A percentile compares a stretch with the other conserved stretches of the same genome.
phyloP scores from a whole-genome alignment of 2,329 filamentous ascomycete genomes.

The Talaromyces amestolkiae region DNA sequence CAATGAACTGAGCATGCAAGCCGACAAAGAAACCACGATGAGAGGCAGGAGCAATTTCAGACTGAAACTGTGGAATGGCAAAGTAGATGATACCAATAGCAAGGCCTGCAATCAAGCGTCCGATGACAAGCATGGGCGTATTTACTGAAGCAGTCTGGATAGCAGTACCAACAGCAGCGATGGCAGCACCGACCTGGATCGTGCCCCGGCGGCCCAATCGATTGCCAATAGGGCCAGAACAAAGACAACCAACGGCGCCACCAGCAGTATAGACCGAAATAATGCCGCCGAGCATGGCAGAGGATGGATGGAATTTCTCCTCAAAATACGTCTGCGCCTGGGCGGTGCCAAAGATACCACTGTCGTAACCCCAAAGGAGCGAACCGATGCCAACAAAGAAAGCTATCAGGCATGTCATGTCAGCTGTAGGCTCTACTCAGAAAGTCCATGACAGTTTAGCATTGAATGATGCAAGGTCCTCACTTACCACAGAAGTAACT shows the following conservation, averaged over 20 bases:
- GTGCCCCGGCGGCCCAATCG: conserved; percentile 45
- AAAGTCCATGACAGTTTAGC: neutral
- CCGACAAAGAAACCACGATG: conserved; percentile 24
- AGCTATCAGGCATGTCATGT: neutral
- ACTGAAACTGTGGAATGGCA: conserved; percentile 38
- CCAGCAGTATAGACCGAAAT: neutral
- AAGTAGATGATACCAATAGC: conserved; percentile 39
- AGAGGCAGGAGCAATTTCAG: conserved; percentile 35
- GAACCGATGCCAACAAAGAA: neutral
- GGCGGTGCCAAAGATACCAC: neutral
- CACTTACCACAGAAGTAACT: neutral
- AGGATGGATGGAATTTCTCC: neutral
- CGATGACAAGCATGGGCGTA: conserved; percentile 31
- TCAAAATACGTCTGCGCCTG: neutral
- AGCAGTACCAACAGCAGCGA: conserved; percentile 46
- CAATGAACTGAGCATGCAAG: conserved; percentile 18
- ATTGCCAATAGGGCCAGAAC: neutral
- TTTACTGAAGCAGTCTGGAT: conserved; percentile 35
- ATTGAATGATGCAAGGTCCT: neutral
- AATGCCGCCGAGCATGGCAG: neutral
- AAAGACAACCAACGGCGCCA: neutral
- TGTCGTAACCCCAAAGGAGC: neutral
- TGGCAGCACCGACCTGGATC: conserved; percentile 29
- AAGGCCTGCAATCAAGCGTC: conserved; percentile 40
- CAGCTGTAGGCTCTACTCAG: neutral